These are phyloP conservation scores for Schizonepeta tenuifolia DNA, from an alignment of 257 asterid species.

Conservation along the genomic window DNA sequence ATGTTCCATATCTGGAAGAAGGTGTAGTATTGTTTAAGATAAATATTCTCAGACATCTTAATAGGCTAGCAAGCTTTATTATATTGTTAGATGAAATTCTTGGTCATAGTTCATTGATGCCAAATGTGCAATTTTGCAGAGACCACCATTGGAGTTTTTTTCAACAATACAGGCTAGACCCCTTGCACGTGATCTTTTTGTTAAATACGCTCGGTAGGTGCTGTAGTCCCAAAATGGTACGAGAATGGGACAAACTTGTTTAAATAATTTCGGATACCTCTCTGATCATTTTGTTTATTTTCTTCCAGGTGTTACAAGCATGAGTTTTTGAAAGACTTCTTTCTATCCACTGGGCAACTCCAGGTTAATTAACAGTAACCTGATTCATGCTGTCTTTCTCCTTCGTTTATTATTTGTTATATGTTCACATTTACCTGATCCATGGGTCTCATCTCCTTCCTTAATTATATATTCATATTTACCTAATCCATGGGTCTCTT, in stretches of 20 bases:
- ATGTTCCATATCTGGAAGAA: constrained; percentile 91
- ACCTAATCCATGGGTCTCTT: constrained; percentile 24
- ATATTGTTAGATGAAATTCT: constrained; percentile 14
- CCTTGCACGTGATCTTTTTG: constrained; percentile 90
- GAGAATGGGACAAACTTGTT: constrained; percentile 10
- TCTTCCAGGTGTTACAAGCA: constrained; percentile 74
- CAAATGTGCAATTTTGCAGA: constrained; percentile 49
- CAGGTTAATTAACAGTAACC: constrained; percentile 58
- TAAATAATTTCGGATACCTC: constrained; percentile 6
- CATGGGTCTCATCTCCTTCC: constrained; percentile 17
- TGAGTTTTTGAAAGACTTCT: constrained; percentile 90
- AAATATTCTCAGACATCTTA: constrained; percentile 19
- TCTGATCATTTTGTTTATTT: constrained; percentile 19
- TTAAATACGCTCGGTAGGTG: constrained; percentile 80
- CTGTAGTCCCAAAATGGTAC: constrained; percentile 26
- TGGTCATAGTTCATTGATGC: constrained; percentile 29
- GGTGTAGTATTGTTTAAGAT: constrained; percentile 50
- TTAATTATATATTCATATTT: background rate
- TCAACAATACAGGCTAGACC: constrained; percentile 83
- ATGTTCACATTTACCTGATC: constrained; percentile 15
- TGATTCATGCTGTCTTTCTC: constrained; percentile 19
- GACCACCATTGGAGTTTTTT: constrained; percentile 78
- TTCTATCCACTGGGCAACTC: constrained; percentile 81
- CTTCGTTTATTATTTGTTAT: background rate
- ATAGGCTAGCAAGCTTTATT: constrained; percentile 20